Evolutionary conservation across 306 rosid genomes (phyloP), one percentile per base, ranked within the genome.

Genomic region (Macrotyloma uniflorum): DNA sequence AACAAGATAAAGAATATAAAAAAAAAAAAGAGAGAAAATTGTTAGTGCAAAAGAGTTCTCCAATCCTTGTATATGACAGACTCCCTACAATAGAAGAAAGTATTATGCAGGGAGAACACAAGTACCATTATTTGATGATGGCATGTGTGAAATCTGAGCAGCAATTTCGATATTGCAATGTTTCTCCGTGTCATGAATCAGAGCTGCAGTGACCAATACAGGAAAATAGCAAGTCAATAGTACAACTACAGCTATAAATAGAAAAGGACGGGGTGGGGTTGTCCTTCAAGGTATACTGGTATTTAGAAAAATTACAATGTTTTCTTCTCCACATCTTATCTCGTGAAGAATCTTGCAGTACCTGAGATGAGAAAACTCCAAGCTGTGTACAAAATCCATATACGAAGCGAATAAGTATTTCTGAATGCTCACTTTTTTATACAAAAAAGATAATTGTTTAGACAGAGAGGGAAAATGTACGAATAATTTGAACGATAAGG

Each of bases 301-400:
- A 45, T 70, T 80, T 67, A 75, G 72, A 74, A 42, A 62, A 84
- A 49, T 88, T 92, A 94, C 98, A 89, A 40, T 89, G 91, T 36
- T 86, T 90, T 81, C 88, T 89, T 85, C 88, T 88, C 98, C 89
- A 75, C 68, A 80, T 86, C 83, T 83, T 90, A 79, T 89, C 93
- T 46, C 89, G 85, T 0, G 93, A 87, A 72, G 97, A 94, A 72
- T 91, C 98, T 94, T 90, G 98, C 84, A 90, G 90, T 80, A 92
- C 93, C 84, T 90, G 97, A 85, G 98, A 94, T 77, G 97, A 94
- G 90, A 94, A 94, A 89, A 87, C 91, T 88, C 97, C 97, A 80
- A 94, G 97, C 98, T 94, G 93, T 67, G 74, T 84, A 84, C 81
- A 89, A 76, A 85, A 80, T 74, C 28, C 67, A 82, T 78, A 32